Percentiles rank a stretch among this genome's conserved stretches.
These are phyloP conservation scores for Curvularia hawaiiensis DNA, from an alignment of 2,329 filamentous ascomycete species.

Conservation along the genomic window DNA sequence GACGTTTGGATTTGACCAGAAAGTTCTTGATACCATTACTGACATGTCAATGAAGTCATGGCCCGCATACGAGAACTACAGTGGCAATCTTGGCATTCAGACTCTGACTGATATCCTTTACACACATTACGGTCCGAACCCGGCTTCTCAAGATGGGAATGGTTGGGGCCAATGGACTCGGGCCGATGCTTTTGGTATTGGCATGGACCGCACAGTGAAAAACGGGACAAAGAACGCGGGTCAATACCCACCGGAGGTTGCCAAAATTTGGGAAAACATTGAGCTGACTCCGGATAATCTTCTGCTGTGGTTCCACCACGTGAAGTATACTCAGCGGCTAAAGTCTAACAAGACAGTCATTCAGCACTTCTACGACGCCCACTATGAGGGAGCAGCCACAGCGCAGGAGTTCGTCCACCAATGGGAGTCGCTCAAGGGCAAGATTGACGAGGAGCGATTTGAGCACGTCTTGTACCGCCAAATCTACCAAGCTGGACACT, in stretches of 20 bases:
- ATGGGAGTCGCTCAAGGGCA: slow-evolving; percentile 62
- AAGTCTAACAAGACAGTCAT: slow-evolving; percentile 70
- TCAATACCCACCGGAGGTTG: slow-evolving; percentile 68
- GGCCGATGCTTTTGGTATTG: slow-evolving; percentile 63
- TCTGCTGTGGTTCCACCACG: slow-evolving; percentile 76
- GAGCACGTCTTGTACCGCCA: slow-evolving; percentile 64
- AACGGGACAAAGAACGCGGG: slow-evolving; percentile 71
- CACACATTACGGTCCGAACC: slow-evolving; percentile 71
- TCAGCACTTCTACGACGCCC: slow-evolving; percentile 69
- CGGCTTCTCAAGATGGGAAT: slow-evolving; percentile 69
- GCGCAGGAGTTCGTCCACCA: slow-evolving; percentile 62
- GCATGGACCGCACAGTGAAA: slow-evolving; percentile 72
- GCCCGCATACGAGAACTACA: slow-evolving; percentile 74
- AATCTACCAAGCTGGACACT: slow-evolving; percentile 70
- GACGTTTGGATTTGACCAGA: slow-evolving; percentile 63
- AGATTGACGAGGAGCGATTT: slow-evolving; percentile 65
- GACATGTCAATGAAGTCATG: slow-evolving; percentile 71
- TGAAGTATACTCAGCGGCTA: slow-evolving; percentile 67
- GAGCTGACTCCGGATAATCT: slow-evolving; percentile 70
- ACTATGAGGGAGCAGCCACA: slow-evolving; percentile 64
- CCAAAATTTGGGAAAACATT: slow-evolving; percentile 62
- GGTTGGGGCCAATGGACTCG: slow-evolving; percentile 76
- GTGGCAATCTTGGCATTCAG: slow-evolving; percentile 71
- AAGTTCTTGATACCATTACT: slow-evolving; percentile 64
- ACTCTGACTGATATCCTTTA: slow-evolving; percentile 71